A percentile compares a stretch with the other conserved stretches of the same genome.
Conservation (phyloP, 2,329 filamentous ascomycete genomes). For the Diplodia corticola region DNA sequence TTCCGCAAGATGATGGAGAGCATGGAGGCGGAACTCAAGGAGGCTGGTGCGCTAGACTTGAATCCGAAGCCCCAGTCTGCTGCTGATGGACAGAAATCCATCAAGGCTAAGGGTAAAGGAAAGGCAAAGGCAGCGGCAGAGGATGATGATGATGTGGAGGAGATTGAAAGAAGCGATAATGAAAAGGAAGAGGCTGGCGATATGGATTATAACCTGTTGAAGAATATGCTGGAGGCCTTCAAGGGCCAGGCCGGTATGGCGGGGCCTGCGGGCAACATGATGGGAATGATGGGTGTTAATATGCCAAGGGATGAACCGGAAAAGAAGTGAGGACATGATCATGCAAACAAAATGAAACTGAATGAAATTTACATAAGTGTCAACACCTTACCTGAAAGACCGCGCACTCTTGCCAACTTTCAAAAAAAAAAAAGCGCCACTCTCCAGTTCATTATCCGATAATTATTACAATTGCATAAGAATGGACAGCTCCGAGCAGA, state of each 20-base stretch:
- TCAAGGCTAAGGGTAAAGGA: conserved; percentile 32
- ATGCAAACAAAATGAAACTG: not conserved
- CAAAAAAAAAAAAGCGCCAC: no score
- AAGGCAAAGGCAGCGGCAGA: conserved; percentile 33
- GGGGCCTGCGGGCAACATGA: conserved; percentile 83
- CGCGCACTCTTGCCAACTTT: no score
- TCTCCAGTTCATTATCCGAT: no score
- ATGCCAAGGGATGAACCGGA: conserved; percentile 71
- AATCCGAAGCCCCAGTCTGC: conserved; percentile 30
- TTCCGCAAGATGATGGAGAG: conserved; percentile 65
- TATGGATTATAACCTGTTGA: conserved; percentile 83
- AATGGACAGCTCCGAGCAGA: no score
- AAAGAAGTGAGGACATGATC: not conserved
- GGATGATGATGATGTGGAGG: conserved; percentile 33
- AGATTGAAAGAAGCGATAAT: conserved; percentile 41
- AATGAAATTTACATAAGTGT: not conserved
- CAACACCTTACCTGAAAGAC: no score
- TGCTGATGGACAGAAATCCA: conserved; percentile 20
- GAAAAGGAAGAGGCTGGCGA: conserved; percentile 58
- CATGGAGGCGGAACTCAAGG: conserved; percentile 72
- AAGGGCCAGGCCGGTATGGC: conserved; percentile 84
- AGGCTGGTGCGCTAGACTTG: conserved; percentile 63
- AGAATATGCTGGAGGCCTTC: conserved; percentile 89
- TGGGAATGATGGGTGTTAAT: conserved; percentile 80
- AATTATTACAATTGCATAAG: no score